Percentiles rank a stretch among this genome's conserved stretches.
Evolutionary conservation across 345 rosid genomes (phyloP).

Genomic region (Rhodomyrtus tomentosa): DNA sequence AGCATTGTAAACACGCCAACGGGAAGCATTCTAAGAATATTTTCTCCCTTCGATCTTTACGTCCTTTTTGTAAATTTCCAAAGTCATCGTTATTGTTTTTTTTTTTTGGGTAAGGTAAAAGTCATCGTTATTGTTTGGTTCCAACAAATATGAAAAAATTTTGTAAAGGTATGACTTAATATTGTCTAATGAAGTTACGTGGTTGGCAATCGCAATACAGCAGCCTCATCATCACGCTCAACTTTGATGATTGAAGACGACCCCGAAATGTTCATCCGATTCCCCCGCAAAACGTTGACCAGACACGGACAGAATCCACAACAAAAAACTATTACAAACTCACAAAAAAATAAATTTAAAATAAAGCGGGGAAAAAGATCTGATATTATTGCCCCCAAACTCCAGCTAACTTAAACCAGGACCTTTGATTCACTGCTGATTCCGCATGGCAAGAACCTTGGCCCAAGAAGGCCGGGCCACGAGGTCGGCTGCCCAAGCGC

Average conservation of each 20-base stretch:
- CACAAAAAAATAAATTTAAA: background rate
- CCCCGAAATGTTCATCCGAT: background rate
- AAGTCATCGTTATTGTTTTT: too few relatives aligned
- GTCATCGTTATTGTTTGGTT: too few relatives aligned
- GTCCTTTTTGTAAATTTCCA: too few relatives aligned
- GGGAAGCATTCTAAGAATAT: too few relatives aligned
- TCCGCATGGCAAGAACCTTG: constrained; percentile 37
- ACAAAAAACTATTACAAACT: background rate
- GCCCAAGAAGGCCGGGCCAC: constrained; percentile 23
- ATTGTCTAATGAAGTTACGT: too few relatives aligned
- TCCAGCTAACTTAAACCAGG: background rate
- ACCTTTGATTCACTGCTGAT: background rate
- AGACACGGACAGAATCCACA: background rate
- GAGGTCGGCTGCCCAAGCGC: constrained; percentile 23
- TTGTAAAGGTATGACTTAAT: too few relatives aligned
- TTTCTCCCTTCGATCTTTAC: too few relatives aligned
- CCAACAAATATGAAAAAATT: too few relatives aligned
- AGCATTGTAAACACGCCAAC: too few relatives aligned
- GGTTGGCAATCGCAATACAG: too few relatives aligned
- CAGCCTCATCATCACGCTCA: too few relatives aligned
- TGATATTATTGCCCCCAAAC: background rate
- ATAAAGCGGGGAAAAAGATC: background rate
- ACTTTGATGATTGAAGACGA: background rate
- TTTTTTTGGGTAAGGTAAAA: too few relatives aligned
- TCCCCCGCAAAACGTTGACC: background rate